Conservation (phyloP, 148 eudicot genomes). For the Camellia granthamiana region DNA sequence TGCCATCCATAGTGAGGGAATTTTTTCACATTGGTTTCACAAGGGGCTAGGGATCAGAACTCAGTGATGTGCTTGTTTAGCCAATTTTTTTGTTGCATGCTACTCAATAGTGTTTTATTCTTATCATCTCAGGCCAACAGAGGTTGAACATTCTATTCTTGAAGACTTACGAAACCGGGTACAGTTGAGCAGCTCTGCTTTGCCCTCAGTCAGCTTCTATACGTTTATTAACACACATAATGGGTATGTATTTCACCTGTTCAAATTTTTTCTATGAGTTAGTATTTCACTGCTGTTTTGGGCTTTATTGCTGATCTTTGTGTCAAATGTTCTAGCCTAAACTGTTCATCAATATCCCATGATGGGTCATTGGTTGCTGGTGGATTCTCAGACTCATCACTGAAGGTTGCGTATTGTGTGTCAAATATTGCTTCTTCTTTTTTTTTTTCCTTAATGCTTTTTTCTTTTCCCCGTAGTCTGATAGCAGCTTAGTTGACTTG, state of each 20-base stretch:
- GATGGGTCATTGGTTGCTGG: constrained; percentile 99
- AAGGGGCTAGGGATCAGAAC: constrained; percentile 2
- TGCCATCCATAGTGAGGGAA: background rate
- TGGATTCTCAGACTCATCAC: constrained; percentile 94
- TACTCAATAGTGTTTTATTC: background rate
- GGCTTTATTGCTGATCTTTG: constrained; percentile 6
- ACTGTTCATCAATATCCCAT: constrained; percentile 88
- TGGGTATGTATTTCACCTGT: constrained; percentile 42
- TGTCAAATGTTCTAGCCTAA: constrained; percentile 46
- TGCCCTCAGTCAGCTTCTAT: constrained; percentile 95
- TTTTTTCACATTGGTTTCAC: background rate
- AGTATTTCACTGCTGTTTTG: background rate
- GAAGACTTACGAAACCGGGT: constrained; percentile 96
- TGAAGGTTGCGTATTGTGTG: constrained; percentile 52
- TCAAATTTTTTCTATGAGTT: background rate
- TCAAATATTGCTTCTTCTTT: background rate
- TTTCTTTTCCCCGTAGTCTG: background rate
- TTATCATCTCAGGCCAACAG: constrained; percentile 49
- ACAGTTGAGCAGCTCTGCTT: constrained; percentile 72
- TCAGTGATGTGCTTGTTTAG: background rate
- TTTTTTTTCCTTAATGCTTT: background rate
- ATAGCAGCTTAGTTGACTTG: background rate
- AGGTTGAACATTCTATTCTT: constrained; percentile 87
- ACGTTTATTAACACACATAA: constrained; percentile 91
- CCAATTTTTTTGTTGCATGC: background rate